Conservation (phyloP, 2,329 filamentous ascomycete genomes). For the Magnaporthiopsis poae region DNA sequence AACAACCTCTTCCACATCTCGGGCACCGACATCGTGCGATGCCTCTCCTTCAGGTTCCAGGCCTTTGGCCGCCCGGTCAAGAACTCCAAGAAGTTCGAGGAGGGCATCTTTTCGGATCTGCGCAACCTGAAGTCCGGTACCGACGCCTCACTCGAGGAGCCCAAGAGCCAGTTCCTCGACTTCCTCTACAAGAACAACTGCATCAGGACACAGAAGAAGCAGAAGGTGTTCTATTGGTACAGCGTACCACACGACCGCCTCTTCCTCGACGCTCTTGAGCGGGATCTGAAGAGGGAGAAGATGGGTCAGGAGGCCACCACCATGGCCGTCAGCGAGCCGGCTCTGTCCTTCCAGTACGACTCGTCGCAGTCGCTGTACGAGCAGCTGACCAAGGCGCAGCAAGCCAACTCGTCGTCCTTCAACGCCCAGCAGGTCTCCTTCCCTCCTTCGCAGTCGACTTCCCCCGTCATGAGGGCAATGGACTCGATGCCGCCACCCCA, state of each 20-base stretch:
- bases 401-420: conserved; percentile 96
- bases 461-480: conserved; percentile 79
- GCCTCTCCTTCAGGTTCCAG: conserved; percentile 94
- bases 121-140: conserved; percentile 97
- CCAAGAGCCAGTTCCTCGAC: conserved; percentile 95
- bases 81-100: conserved; percentile 99
- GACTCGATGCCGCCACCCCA: conserved; percentile 79
- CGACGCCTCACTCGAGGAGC: conserved; percentile 94
- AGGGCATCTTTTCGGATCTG: conserved; percentile 97
- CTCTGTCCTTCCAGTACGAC: conserved; percentile 96
- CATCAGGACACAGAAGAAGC: conserved; percentile 99
- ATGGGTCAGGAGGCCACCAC: conserved; percentile 98
- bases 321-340: conserved; percentile 90
- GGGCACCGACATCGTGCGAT: conserved; percentile 96
- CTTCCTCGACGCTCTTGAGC: conserved; percentile 93
- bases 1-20: conserved; percentile 99
- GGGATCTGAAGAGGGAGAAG: conserved; percentile 97
- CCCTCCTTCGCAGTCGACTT: conserved; percentile 69
- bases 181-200: conserved; percentile 99
- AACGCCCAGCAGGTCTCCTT: conserved; percentile 63
- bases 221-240: conserved; percentile 99
- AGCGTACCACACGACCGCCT: conserved; percentile 95
- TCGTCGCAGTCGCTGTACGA: conserved; percentile 98
- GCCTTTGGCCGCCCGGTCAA: conserved; percentile 96
- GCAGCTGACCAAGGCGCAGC: conserved; percentile 97